Evolutionary conservation across 768 basidiomycete genomes (phyloP), one percentile per base, ranked within the genome.

Genomic region (Russula earlei): DNA sequence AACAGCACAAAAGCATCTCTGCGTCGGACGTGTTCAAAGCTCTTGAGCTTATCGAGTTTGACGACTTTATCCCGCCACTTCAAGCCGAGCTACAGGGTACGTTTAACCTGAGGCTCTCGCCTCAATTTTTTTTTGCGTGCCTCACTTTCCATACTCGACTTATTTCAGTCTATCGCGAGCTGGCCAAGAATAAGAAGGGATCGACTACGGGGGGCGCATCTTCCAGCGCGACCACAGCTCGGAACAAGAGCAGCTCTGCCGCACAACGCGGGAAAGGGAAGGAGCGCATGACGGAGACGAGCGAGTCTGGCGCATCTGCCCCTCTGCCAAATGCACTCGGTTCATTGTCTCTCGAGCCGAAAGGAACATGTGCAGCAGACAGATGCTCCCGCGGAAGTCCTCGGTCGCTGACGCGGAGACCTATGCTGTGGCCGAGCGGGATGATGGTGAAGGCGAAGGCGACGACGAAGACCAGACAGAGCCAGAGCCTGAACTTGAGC

Each of bases 1-100:
- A 88, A 60, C 85, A 88, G 55, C 89, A 89, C 68, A 93, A 91
- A 69, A 87, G 86, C 55, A 87, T 94, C 41, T 86, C 90, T 5
- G 90, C 91, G 0, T 83, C 91, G 0, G 93, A 95, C 65, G 90
- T 96, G 0, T 79, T 94, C 59, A 89, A 86, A 66, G 93, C 89
- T 0, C 76, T 93, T 9, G 89, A 91, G 65, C 71, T 80, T 53
- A 77, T 90, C 34, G 84, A 90, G 61, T 84, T 91, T 55, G 79
- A 80, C 2, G 87, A 90, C 65, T 71, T 90, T 41, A 77, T 82
- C 0, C 77, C 80, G 33, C 71, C 72, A 41, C 73, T 90, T 4
- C 81, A 85, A 58, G 70, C 64, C 0, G 88, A 91, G 65, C 76
- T 91, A 9, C 71, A 77, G 56, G 70, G 90, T 84, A 54, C 59